Evolutionary conservation across 2,329 filamentous ascomycete genomes (phyloP), one percentile per base, ranked within the genome.

Genomic region (Verticillium nonalfalfae): DNA sequence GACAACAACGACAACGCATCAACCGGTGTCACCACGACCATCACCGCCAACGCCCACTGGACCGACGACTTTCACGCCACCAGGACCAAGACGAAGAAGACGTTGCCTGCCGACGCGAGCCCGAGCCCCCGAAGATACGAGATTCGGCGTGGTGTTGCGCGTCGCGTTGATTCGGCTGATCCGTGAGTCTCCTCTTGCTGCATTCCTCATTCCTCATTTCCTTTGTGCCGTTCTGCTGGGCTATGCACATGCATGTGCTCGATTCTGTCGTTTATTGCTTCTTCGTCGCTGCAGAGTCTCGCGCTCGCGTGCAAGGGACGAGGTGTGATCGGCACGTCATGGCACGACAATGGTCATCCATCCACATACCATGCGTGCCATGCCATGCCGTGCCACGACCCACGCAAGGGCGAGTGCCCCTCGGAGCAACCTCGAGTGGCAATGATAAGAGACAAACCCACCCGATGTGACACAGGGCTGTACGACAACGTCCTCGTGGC

Each of bases 51-150:
- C 14, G 21, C 15, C 15, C 33, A 33, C 26, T 33, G 26, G 26
- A 34, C 7, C 54, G 54, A 56, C 54, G 54, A 56, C 26, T 56
- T 56, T 56, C 26, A 34, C 54, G 34, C 54, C 10, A 11, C 54
- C 54, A 35, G 13, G 52, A 10, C 45, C 15, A 54, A 18, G 45
- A 54, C 45, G 45, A 54, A 39, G 45, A 54, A 21, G 11, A 60
- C 58, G 33, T 5, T 36, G 35, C 35, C 35, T 36, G 59, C 13
- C 15, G n/a, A 45, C 45, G 11, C 45, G 45, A 50, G 45, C 45
- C 45, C 45, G 45, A 50, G 45, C 45, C 45, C 45, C 3, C 34
- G 57, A 26, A 63, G 60, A 33, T 55, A 59, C 54, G 58, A 62
- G 26, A 21, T 57, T 3, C 45, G 57, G 40, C 58, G 52, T 4